Percentiles rank a stretch among this genome's conserved stretches.
Conservation (phyloP, 306 rosid genomes). For the Cucurbita pepo region DNA sequence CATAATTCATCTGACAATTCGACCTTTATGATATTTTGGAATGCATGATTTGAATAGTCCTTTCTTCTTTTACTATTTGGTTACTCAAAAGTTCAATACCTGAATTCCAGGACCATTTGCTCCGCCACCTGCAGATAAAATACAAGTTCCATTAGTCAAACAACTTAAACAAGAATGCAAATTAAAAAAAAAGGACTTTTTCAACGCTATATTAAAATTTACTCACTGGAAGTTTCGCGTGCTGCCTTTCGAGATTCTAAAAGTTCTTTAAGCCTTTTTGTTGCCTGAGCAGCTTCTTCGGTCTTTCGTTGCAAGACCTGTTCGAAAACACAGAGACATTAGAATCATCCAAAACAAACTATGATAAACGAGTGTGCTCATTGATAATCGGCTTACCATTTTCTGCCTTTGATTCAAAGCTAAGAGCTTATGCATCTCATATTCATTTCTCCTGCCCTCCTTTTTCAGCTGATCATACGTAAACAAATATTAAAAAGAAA, state of each 20-base stretch:
- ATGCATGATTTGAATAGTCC: background rate
- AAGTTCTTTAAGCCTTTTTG: slow-evolving; percentile 83
- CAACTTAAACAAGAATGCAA: background rate
- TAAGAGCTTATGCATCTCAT: slow-evolving; percentile 85
- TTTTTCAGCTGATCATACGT: slow-evolving; percentile 61
- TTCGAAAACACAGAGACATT: background rate
- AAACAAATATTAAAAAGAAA: background rate
- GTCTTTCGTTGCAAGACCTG: slow-evolving; percentile 94
- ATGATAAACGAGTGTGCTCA: background rate
- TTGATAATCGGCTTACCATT: slow-evolving; percentile 41
- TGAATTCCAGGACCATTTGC: slow-evolving; percentile 63
- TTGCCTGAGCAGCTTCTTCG: slow-evolving; percentile 87
- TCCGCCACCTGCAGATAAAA: slow-evolving; percentile 25
- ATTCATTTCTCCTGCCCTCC: slow-evolving; percentile 94
- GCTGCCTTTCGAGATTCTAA: slow-evolving; percentile 73
- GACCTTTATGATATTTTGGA: background rate
- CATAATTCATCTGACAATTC: background rate
- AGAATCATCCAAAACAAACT: slow-evolving; percentile 6
- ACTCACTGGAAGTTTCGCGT: slow-evolving; percentile 50
- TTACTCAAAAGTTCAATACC: slow-evolving; percentile 26
- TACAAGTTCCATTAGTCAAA: slow-evolving; percentile 1
- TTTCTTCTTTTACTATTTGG: background rate
- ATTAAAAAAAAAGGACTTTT: background rate
- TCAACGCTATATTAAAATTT: background rate
- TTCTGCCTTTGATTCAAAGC: slow-evolving; percentile 96